Base-by-base conservation (phyloP, 768 basidiomycete genomes). In the Cystobasidium ongulense region DNA sequence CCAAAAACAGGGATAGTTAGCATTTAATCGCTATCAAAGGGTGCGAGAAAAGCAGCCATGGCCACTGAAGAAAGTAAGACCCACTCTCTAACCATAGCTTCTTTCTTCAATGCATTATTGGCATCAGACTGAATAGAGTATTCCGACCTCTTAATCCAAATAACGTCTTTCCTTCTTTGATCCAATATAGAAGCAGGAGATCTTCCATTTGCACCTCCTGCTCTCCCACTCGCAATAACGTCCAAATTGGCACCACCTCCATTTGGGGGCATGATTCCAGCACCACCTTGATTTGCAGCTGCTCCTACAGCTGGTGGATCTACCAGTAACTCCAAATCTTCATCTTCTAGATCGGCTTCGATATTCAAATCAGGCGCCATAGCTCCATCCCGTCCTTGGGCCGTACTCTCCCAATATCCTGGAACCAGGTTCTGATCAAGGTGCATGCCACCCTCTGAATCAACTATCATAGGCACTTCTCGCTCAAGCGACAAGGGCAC, bases 391-490 rank as follows among this genome's bases (percentile, higher is more conserved):
- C 75, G 63, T 89, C 90, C 83, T 65, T 86, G 84, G 81, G 89
- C 86, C 79, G 88, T 86, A 1, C 85, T 89, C 52, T 87, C 87
- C 74, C 91, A 90, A 63, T 89, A 87, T 91, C 90, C 93, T 21
- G 95, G 82, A 39, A 86, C 89, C 68, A 89, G 88, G 85, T 88
- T 93, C 21, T 89, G 82, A 80, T 98, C 91, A 29, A 99, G 82
- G 0, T 94, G 93, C 93, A 99, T 94, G 0, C 96, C 96, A 76
- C 89, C 89, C 80, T 99, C 96, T 0, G 91, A 91, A 77, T 99
- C 96, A 0, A 97, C 89, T 76, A 98, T 89, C 91, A 98, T 93
- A 0, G 96, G 95, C 23, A 96, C 80, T 0, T 90, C 89, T 13
- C 88, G 87, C 61, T 91, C 90, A 66, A 88, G 87, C 0, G 90